Conservation (phyloP, 164 flowering plant species). For the Umbellularia californica region DNA sequence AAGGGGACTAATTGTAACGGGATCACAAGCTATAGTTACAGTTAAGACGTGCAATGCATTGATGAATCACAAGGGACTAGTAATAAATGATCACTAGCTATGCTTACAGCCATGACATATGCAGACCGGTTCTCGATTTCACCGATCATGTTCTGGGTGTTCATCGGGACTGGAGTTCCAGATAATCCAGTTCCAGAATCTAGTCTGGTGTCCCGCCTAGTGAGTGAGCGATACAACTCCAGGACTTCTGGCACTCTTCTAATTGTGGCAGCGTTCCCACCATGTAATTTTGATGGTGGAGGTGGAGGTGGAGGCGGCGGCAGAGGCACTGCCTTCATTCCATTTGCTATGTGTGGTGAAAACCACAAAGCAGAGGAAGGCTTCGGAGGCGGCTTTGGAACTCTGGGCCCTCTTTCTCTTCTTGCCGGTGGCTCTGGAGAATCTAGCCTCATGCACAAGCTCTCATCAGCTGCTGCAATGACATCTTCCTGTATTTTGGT, state of each 20-base stretch:
- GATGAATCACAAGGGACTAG: too few relatives aligned
- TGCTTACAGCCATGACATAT: constrained; percentile 64
- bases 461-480: constrained; percentile 11
- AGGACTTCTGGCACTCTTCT: constrained; percentile 71
- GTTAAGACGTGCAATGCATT: too few relatives aligned
- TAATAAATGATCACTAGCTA: not conserved
- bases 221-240: constrained; percentile 59
- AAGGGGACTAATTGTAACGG: too few relatives aligned
- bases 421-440: constrained; percentile 11
- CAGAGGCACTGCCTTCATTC: constrained; percentile 20
- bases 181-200: constrained; percentile 29
- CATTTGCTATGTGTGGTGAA: constrained; percentile 19
- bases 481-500: constrained; percentile 14
- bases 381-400: constrained; percentile 40
- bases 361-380: constrained; percentile 15
- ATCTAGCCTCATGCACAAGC: constrained; percentile 10
- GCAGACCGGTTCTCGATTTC: constrained; percentile 79
- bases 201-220: constrained; percentile 36
- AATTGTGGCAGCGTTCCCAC: constrained; percentile 30
- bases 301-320: constrained; percentile 64
- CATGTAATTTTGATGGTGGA: constrained; percentile 32
- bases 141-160: constrained; percentile 68
- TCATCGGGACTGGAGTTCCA: constrained; percentile 21
- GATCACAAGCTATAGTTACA: too few relatives aligned
- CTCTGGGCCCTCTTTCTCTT: constrained; percentile 19